Conservation (phyloP, 257 asterid species). For the Nyctanthes arbortristis region DNA sequence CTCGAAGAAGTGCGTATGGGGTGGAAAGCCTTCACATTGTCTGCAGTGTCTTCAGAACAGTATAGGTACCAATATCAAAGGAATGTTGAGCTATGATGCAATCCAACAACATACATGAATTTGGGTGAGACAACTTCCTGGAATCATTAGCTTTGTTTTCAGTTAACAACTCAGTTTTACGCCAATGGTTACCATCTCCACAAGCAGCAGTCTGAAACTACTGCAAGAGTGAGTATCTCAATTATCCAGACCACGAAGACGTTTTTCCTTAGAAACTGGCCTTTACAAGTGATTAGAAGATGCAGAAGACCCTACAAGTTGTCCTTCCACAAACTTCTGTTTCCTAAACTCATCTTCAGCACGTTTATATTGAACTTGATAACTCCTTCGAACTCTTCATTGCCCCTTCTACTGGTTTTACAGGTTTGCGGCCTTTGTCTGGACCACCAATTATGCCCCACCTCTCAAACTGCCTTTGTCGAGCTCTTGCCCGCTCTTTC, state of each 20-base stretch:
- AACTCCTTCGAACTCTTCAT: slow-evolving; percentile 30
- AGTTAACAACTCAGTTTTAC: background rate
- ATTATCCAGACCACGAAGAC: background rate
- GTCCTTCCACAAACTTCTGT: no score
- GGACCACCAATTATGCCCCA: slow-evolving; percentile 98
- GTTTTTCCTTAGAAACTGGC: background rate
- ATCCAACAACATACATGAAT: background rate
- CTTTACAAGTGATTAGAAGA: background rate
- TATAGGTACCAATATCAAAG: background rate
- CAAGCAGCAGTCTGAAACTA: background rate
- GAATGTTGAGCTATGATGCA: background rate
- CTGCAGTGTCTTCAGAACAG: no score
- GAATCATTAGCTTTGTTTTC: background rate
- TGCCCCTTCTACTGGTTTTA: slow-evolving; percentile 21
- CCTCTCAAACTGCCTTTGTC: slow-evolving; percentile 78
- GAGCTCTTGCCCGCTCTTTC: slow-evolving; percentile 91
- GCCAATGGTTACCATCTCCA: background rate
- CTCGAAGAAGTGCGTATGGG: no score
- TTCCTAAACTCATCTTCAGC: background rate
- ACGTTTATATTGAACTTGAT: slow-evolving; percentile 33
- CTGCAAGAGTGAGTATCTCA: background rate
- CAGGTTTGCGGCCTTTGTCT: slow-evolving; percentile 79
- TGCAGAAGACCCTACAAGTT: no score
- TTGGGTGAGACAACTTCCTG: background rate
- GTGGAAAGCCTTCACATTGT: no score